A percentile compares a stretch with the other conserved stretches of the same genome.
These are phyloP conservation scores for Trypanosoma mega DNA, from an alignment of 208 protist genomes.

Conservation along the genomic window DNA sequence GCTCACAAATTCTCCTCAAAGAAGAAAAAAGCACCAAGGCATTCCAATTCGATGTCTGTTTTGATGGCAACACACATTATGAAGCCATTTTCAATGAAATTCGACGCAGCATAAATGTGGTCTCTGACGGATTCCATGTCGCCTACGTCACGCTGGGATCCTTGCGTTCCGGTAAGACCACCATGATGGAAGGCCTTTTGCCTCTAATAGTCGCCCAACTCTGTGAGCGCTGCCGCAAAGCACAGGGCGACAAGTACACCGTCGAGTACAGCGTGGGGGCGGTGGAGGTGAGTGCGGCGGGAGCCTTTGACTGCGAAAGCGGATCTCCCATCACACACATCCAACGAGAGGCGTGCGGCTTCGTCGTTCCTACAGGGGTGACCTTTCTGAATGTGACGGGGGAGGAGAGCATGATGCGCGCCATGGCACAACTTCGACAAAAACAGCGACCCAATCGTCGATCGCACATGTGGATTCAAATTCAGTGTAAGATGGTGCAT, in stretches of 20 bases:
- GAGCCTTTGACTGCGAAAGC: slow-evolving; percentile 33
- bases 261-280: slow-evolving; percentile 37
- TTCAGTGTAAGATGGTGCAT: slow-evolving; percentile 40
- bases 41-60: slow-evolving; percentile 45
- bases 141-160: slow-evolving; percentile 37
- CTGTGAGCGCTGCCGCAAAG: background rate
- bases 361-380: slow-evolving; percentile 25
- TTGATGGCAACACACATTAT: slow-evolving; percentile 18
- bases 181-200: slow-evolving; percentile 30
- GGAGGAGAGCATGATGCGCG: slow-evolving; percentile 21
- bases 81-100: slow-evolving; percentile 42
- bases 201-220: slow-evolving; percentile 36
- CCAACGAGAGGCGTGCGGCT: slow-evolving; percentile 31
- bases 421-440: slow-evolving; percentile 27
- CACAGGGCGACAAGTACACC: slow-evolving; percentile 4
- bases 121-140: slow-evolving; percentile 36
- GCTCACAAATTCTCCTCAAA: slow-evolving; percentile 36
- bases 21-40: slow-evolving; percentile 33
- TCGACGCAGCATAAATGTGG: slow-evolving; percentile 22
- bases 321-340: slow-evolving; percentile 19
- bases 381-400: slow-evolving; percentile 35
- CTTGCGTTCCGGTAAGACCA: slow-evolving; percentile 35
- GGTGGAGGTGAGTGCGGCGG: slow-evolving; percentile 31
- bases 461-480: slow-evolving; percentile 57
- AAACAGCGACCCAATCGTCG: slow-evolving; percentile 33